phyloP scores from a whole-genome alignment of 306 rosid genomes.

The Fragaria nilgerrensis region DNA sequence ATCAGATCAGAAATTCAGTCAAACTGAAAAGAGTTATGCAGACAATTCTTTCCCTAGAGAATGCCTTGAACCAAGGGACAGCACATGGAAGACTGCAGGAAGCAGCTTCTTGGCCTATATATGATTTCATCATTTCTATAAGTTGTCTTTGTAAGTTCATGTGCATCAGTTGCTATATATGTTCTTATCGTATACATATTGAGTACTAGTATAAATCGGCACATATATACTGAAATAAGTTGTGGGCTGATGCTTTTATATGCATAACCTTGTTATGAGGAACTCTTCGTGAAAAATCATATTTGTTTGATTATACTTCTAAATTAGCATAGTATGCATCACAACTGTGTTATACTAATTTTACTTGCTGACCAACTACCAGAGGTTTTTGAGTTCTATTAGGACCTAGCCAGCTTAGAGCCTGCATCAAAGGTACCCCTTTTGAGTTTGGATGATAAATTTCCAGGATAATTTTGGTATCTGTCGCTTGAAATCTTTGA shows the following conservation, averaged over 20 bases:
- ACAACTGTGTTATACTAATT: constrained; percentile 18
- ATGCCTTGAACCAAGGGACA: constrained; percentile 97
- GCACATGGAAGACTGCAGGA: constrained; percentile 54
- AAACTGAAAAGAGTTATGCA: constrained; percentile 96
- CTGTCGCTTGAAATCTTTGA: constrained; percentile 22
- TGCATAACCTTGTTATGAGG: neutral
- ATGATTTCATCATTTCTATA: neutral
- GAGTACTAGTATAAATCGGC: neutral
- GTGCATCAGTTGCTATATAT: neutral
- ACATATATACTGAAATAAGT: neutral
- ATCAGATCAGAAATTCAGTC: constrained; percentile 73
- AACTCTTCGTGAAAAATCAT: neutral
- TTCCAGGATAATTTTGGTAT: constrained; percentile 6
- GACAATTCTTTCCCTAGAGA: constrained; percentile 89
- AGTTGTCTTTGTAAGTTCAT: neutral
- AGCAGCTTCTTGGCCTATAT: neutral
- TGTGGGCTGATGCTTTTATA: neutral
- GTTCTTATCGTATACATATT: neutral
- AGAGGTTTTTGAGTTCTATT: constrained; percentile 78
- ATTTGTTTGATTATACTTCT: neutral
- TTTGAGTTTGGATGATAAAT: constrained; percentile 18
- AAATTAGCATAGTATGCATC: neutral
- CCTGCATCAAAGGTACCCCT: constrained; percentile 74
- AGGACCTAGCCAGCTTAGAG: constrained; percentile 75
- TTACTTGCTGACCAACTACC: constrained; percentile 63